Base-by-base conservation (phyloP, 73 alveolate genomes). In the Stentor coeruleus region DNA sequence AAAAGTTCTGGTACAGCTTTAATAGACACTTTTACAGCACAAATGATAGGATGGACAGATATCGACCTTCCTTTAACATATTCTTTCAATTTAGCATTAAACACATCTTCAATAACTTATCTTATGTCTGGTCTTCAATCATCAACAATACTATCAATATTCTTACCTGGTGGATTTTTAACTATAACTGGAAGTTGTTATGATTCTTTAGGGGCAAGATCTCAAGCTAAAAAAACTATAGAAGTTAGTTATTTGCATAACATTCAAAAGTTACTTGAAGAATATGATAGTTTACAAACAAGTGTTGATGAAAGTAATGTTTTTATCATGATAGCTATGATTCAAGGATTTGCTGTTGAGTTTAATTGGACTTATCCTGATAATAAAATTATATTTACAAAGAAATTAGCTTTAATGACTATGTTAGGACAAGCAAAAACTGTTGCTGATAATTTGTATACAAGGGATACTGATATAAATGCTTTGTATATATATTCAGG, bases 11-110 rank as follows among this genome's bases (percentile, higher is more conserved):
- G 79, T 1, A 66, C 79, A 28, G 36, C 79, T 66, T 33, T 66
- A 15, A 20, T 66, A 26, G 37, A 20, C n/a, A 26, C 37, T 20
- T 66, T 66, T 33, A 66, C n/a, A 20, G 79, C n/a, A 2, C 79
- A 66, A 40, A 66, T 66, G 79, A 20, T 66, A 0, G 79, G 79
- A 3, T 66, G 79, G 79, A 26, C 33, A 14, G 79, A 66, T 66
- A 40, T 28, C 1, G 79, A 66, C 37, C 37, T 66, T 20, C 79
- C 79, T 0, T 40, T 66, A 15, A 28, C 79, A 14, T 66, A 66
- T 33, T 66, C 79, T 0, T 66, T 66, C 37, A 20, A 20, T 20
- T 26, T 66, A 15, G 1, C 39, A 20, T 26, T 40, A 20, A 20
- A 20, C n/a, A 28, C n/a, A 14, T 20, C 37, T 20, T 66, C 79